phyloP scores from a whole-genome alignment of 306 rosid genomes.

The Mucuna pruriens region DNA sequence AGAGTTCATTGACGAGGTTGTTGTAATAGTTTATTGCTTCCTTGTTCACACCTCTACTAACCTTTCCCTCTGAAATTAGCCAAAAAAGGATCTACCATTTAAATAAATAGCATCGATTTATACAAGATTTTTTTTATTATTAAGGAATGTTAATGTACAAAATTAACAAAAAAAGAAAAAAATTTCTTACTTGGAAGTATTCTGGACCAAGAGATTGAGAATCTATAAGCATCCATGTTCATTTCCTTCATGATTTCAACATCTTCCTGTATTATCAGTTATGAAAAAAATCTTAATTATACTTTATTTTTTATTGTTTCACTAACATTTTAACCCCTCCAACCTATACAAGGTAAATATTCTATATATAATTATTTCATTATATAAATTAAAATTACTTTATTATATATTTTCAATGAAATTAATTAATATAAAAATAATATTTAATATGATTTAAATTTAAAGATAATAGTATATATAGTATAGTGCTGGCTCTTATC shows the following conservation, averaged over 20 bases:
- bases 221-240: constrained; percentile 57
- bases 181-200: constrained; percentile 55
- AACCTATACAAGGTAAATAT: background rate
- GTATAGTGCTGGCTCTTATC: no score
- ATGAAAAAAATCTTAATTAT: background rate
- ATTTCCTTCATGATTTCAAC: constrained; percentile 55
- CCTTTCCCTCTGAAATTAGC: constrained; percentile 44
- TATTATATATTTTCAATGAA: no score
- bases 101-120: no score
- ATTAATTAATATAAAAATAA: no score
- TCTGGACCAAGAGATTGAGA: constrained; percentile 73
- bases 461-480: no score
- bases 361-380: no score
- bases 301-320: no score
- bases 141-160: background rate
- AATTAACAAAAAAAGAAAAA: background rate
- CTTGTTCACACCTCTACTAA: constrained; percentile 55
- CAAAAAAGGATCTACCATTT: no score
- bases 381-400: no score
- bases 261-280: constrained; percentile 52
- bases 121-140: background rate
- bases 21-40: constrained; percentile 56
- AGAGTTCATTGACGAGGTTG: constrained; percentile 54
- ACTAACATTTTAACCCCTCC: no score
- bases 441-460: no score